These are phyloP conservation scores for Magnolia changhungtana DNA, from an alignment of 164 flowering plant species.

Conservation along the genomic window DNA sequence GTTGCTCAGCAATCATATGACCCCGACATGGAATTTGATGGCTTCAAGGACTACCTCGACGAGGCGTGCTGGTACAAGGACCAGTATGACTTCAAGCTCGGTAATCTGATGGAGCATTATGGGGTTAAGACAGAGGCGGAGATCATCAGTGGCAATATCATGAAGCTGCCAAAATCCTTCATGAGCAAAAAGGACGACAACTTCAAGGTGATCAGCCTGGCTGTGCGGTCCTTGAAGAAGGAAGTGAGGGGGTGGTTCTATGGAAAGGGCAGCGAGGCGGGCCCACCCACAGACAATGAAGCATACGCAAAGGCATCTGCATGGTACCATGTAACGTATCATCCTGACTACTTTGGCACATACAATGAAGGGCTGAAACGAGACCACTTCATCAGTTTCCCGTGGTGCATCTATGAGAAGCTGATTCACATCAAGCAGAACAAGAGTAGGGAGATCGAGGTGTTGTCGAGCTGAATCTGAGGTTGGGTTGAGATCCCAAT, in stretches of 20 bases:
- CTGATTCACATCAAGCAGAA: slow-evolving; percentile 60
- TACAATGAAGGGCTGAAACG: slow-evolving; percentile 59
- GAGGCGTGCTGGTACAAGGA: slow-evolving; percentile 65
- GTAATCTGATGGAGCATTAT: slow-evolving; percentile 70
- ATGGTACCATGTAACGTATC: slow-evolving; percentile 88
- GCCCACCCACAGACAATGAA: slow-evolving; percentile 21
- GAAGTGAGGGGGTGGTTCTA: slow-evolving; percentile 71
- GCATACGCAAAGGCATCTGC: slow-evolving; percentile 73
- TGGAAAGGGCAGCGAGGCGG: slow-evolving; percentile 18
- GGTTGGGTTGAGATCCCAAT: neutral
- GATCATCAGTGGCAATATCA: slow-evolving; percentile 60
- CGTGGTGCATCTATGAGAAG: slow-evolving; percentile 82
- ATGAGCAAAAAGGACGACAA: slow-evolving; percentile 38
- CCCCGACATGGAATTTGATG: slow-evolving; percentile 69
- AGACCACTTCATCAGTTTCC: slow-evolving; percentile 71
- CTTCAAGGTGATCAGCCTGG: slow-evolving; percentile 49
- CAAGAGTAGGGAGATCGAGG: neutral
- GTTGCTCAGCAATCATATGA: slow-evolving; percentile 59
- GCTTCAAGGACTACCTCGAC: slow-evolving; percentile 53
- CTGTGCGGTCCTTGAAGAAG: slow-evolving; percentile 63
- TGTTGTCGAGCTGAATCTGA: neutral
- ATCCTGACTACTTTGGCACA: slow-evolving; percentile 53
- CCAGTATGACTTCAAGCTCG: slow-evolving; percentile 63
- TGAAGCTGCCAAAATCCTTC: slow-evolving; percentile 56
- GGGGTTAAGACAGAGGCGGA: slow-evolving; percentile 80